These are phyloP conservation scores for Handroanthus guayacan DNA, from an alignment of 257 asterid genomes.

Conservation along the genomic window DNA sequence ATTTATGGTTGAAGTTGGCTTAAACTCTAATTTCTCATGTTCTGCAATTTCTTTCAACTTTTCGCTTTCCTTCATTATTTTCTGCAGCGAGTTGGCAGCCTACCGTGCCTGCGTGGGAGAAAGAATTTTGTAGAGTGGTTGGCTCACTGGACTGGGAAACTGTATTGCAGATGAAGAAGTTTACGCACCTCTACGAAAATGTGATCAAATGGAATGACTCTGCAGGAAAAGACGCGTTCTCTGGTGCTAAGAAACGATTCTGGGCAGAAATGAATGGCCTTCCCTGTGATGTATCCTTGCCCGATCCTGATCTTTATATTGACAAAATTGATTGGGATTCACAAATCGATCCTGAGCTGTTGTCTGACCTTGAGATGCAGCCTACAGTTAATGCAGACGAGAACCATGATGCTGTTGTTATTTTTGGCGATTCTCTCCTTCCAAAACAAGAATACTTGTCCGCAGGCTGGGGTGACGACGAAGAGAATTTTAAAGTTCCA, in stretches of 20 bases:
- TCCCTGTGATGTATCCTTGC: constrained; percentile 55
- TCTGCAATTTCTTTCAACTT: neutral
- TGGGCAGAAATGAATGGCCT: constrained; percentile 63
- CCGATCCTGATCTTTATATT: constrained; percentile 67
- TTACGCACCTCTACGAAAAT: constrained; percentile 55
- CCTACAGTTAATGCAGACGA: constrained; percentile 32
- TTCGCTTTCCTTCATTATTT: constrained; percentile 25
- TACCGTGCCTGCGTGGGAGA: constrained; percentile 79
- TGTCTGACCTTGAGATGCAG: constrained; percentile 48
- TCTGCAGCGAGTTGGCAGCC: constrained; percentile 65
- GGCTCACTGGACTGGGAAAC: constrained; percentile 75
- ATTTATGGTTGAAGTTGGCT: neutral
- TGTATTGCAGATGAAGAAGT: constrained; percentile 61
- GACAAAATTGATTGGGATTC: constrained; percentile 74
- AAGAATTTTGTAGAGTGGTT: constrained; percentile 64
- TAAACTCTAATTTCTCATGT: neutral
- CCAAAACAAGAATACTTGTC: constrained; percentile 43
- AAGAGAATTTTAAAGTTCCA: constrained; percentile 42
- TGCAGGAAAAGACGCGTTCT: constrained; percentile 76
- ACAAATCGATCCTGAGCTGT: constrained; percentile 40
- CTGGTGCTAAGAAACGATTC: constrained; percentile 68
- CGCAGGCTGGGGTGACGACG: constrained; percentile 74
- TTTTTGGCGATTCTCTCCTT: constrained; percentile 65
- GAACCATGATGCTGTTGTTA: constrained; percentile 55
- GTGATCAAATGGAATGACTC: constrained; percentile 78